A percentile compares a stretch with the other conserved stretches of the same genome.
These are phyloP conservation scores for Chaetomium cochliodes DNA, from an alignment of 495 filamentous ascomycete genomes.

Conservation along the genomic window DNA sequence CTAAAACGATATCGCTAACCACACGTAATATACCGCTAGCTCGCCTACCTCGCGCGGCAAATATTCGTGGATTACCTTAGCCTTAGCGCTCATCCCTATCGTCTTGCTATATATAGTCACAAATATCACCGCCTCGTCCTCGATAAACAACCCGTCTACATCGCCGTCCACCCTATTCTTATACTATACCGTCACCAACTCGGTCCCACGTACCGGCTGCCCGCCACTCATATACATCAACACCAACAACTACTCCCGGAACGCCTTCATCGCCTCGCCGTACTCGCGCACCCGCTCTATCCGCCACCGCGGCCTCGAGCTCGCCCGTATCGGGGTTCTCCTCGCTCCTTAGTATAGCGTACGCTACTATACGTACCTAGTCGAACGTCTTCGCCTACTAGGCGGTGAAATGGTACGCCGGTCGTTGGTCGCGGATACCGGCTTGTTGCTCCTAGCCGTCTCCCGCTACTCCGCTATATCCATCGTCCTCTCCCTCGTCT, in stretches of 20 bases:
- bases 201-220: constrained; percentile 2
- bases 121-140: neutral
- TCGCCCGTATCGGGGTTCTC: neutral
- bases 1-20: constrained; percentile 3
- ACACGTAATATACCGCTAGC: neutral
- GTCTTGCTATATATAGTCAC: neutral
- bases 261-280: neutral
- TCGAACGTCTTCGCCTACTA: neutral
- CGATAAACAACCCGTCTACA: no score
- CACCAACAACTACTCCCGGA: constrained; percentile 8
- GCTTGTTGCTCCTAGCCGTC: neutral
- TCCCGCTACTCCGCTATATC: neutral
- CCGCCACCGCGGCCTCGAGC: neutral
- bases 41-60: constrained; percentile 4
- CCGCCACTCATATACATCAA: constrained; percentile 4
- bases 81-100: constrained; percentile 3
- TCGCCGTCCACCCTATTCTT: no score
- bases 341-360: neutral
- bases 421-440: neutral
- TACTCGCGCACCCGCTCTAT: neutral
- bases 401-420: neutral
- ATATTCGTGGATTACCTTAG: constrained; percentile 1
- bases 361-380: neutral
- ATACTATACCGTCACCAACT: neutral
- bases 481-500: no score